Conservation (phyloP, 805 yeast genomes). For the Candida sonorensis region DNA sequence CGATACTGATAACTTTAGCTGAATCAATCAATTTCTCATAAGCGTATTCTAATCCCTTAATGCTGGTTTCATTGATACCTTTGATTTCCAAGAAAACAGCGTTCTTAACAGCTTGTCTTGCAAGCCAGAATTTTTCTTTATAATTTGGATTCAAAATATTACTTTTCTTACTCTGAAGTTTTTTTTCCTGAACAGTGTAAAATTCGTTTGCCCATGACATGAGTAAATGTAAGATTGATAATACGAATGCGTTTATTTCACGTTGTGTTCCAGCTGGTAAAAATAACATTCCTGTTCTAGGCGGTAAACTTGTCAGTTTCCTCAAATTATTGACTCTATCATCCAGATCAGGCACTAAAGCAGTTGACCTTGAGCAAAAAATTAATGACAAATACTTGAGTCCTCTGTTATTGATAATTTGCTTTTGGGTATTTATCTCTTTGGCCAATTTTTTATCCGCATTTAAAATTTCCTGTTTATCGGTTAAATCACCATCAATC, state of each 20-base stretch:
- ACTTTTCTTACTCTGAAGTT: conserved; percentile 32
- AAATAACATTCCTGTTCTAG: conserved; percentile 38
- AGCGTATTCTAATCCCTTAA: conserved; percentile 44
- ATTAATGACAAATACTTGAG: conserved; percentile 31
- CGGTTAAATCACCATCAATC: conserved; percentile 25
- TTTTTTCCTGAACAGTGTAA: conserved; percentile 34
- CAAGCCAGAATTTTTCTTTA: conserved; percentile 32
- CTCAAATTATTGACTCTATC: conserved; percentile 32
- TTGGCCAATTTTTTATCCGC: conserved; percentile 29
- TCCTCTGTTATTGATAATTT: conserved; percentile 22
- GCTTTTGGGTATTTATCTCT: conserved; percentile 31
- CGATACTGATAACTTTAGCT: conserved; percentile 22
- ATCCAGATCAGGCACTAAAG: conserved; percentile 25
- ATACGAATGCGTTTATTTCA: conserved; percentile 36
- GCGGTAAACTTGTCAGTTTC: conserved; percentile 35
- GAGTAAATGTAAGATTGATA: conserved; percentile 31
- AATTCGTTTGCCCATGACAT: conserved; percentile 38
- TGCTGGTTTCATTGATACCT: conserved; percentile 38
- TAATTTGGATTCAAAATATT: conserved; percentile 22
- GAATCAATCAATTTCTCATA: conserved; percentile 43
- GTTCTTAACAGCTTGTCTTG: conserved; percentile 44
- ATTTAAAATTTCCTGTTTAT: conserved; percentile 13
- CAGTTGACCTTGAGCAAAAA: conserved; percentile 24
- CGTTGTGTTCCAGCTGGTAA: conserved; percentile 34
- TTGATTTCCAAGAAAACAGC: conserved; percentile 45